phyloP scores from a whole-genome alignment of 495 filamentous ascomycete species.

The Neurospora sp. region DNA sequence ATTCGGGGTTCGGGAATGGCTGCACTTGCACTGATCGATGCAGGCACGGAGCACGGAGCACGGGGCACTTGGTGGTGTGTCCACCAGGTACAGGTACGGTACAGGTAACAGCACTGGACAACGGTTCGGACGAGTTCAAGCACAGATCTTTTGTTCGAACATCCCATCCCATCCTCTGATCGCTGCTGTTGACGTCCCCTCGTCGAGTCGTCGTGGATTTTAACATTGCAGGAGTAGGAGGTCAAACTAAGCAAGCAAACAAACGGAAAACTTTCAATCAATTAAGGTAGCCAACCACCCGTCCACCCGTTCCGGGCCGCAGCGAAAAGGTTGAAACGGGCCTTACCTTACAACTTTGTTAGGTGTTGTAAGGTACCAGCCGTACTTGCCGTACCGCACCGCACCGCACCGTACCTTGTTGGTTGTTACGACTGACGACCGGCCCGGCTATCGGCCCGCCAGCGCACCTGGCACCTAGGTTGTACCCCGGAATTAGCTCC shows the following conservation, averaged over 20 bases:
- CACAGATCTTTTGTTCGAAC: background rate
- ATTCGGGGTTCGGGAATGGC: background rate
- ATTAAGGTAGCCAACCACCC: background rate
- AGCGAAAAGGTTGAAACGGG: background rate
- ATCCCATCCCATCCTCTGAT: background rate
- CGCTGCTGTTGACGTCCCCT: background rate
- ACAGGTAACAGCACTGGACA: background rate
- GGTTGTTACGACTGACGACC: background rate
- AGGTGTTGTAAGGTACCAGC: background rate
- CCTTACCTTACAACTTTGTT: too few relatives aligned
- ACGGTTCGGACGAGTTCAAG: background rate
- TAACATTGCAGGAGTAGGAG: background rate
- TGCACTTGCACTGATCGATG: background rate
- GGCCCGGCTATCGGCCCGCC: background rate
- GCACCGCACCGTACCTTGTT: background rate
- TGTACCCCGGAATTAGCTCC: background rate
- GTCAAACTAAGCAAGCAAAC: background rate
- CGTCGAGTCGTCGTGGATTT: background rate
- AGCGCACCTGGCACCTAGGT: background rate
- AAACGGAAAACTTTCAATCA: background rate
- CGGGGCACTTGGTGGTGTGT: background rate
- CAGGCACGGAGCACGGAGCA: background rate
- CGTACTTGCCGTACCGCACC: background rate
- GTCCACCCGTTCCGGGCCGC: background rate
- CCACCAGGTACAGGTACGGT: background rate